phyloP scores from a whole-genome alignment of 805 yeast genomes.

The Metschnikowia orientalis region DNA sequence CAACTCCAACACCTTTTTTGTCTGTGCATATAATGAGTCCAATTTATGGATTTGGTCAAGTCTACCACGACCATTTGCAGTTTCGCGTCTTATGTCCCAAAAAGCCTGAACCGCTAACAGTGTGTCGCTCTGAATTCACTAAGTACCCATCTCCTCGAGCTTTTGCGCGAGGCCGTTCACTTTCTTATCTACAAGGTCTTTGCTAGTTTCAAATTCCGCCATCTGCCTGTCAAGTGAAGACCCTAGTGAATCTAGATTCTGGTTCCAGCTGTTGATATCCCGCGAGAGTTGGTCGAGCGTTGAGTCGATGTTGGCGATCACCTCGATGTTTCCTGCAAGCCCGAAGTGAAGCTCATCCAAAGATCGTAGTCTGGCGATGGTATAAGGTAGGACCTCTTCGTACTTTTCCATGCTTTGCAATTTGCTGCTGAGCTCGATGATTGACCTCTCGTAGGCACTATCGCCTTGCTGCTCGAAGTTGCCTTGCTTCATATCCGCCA shows the following conservation, averaged over 20 bases:
- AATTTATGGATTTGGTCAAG: too few species aligned
- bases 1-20: too few species aligned
- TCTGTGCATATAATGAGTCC: too few species aligned
- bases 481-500: slow-evolving; percentile 14
- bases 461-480: background rate
- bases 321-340: slow-evolving; percentile 24
- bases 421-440: slow-evolving; percentile 24
- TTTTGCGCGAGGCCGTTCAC: slow-evolving; percentile 8
- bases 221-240: slow-evolving; percentile 23
- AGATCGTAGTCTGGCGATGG: slow-evolving; percentile 27
- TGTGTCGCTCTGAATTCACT: too few species aligned
- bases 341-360: slow-evolving; percentile 32
- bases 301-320: slow-evolving; percentile 25
- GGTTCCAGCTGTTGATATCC: slow-evolving; percentile 32
- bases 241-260: slow-evolving; percentile 20
- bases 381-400: slow-evolving; percentile 21
- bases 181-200: slow-evolving; percentile 14
- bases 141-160: slow-evolving; percentile 4
- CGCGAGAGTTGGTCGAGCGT: slow-evolving; percentile 21
- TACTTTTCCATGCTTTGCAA: slow-evolving; percentile 25
- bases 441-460: slow-evolving; percentile 16
- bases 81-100: too few species aligned
- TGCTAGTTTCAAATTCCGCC: slow-evolving; percentile 22
- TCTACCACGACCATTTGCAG: too few species aligned
- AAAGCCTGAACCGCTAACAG: too few species aligned